These are phyloP conservation scores for Vigna unguiculata DNA, from an alignment of 306 rosid species.

Conservation along the genomic window DNA sequence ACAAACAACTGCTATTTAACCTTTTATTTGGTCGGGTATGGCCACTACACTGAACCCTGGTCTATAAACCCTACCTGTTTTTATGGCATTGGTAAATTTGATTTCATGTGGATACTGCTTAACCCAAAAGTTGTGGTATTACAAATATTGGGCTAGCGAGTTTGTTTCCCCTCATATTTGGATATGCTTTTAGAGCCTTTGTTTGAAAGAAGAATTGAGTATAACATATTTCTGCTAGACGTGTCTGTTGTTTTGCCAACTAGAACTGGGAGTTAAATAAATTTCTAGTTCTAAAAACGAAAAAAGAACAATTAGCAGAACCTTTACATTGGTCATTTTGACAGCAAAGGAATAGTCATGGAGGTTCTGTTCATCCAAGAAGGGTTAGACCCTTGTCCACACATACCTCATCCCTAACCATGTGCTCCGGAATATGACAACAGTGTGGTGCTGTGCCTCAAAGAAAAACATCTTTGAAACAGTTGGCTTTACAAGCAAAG, in stretches of 20 bases:
- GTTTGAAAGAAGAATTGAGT: not conserved
- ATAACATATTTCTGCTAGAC: not conserved
- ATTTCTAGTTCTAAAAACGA: not conserved
- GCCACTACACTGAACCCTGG: not conserved
- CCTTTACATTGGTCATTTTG: not conserved
- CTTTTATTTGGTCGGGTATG: not conserved
- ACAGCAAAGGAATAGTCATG: not conserved
- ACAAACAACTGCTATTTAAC: not conserved
- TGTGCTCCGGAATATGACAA: not conserved
- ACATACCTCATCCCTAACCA: not conserved
- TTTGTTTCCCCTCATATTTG: not conserved
- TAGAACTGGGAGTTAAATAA: not conserved
- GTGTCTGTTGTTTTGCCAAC: no score
- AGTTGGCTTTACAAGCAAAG: not conserved
- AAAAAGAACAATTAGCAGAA: not conserved
- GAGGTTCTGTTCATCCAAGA: not conserved
- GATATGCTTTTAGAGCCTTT: not conserved
- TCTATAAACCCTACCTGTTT: not conserved
- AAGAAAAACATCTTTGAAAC: not conserved
- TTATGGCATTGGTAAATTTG: slow-evolving; percentile 8
- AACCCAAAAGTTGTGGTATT: not conserved
- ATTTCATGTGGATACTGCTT: not conserved
- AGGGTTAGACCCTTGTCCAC: not conserved
- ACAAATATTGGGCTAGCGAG: not conserved
- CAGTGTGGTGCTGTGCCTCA: not conserved